Percentiles rank a stretch among this genome's conserved stretches.
Evolutionary conservation across 495 filamentous ascomycete genomes (phyloP).

Genomic region (Aspergillus indologenus): DNA sequence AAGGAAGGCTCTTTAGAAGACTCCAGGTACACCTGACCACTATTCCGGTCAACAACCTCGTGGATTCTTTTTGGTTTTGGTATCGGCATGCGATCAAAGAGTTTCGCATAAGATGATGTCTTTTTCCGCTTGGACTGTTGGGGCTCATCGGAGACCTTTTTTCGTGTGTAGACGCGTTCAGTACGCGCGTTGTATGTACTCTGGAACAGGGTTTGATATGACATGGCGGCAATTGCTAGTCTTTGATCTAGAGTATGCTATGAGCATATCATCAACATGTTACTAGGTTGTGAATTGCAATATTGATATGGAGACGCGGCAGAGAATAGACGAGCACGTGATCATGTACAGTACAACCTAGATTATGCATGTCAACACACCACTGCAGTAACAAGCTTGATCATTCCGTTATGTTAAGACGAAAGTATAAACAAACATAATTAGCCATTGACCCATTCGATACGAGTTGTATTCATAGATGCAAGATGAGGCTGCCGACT

Average conservation of each 20-base stretch:
- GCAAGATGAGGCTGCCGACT: too few relatives aligned
- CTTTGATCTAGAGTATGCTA: background rate
- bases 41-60: constrained; percentile 9
- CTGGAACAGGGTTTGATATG: background rate
- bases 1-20: background rate
- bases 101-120: background rate
- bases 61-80: background rate
- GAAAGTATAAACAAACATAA: too few relatives aligned
- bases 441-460: too few relatives aligned
- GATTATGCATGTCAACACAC: background rate
- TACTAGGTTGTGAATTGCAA: background rate
- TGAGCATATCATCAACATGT: background rate
- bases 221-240: background rate
- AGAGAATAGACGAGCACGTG: background rate
- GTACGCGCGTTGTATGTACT: background rate
- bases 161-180: background rate
- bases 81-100: background rate
- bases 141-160: background rate
- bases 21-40: constrained; percentile 20
- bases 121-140: background rate
- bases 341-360: background rate
- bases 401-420: background rate
- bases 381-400: background rate
- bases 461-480: too few relatives aligned
- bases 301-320: background rate